Base-by-base conservation (phyloP, 2,329 filamentous ascomycete species). In the Pseudogymnoascus sp. region DNA sequence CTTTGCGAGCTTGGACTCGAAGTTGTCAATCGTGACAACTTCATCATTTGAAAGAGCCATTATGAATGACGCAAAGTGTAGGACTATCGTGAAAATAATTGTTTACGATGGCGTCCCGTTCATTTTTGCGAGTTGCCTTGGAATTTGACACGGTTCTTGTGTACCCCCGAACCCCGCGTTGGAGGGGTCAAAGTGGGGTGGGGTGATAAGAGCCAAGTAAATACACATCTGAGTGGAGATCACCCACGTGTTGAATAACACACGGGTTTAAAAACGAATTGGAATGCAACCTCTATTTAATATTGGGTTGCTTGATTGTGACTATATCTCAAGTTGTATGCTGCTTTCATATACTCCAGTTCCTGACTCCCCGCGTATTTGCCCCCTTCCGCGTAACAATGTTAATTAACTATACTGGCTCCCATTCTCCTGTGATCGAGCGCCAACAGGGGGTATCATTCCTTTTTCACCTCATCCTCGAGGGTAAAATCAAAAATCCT, bases 401-500 rank as follows among this genome's bases (percentile, higher is more conserved):
- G 29, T 33, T 11, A 9, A 17, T 33, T 11, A 54, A 33, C 9
- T 21, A 54, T 9, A 21, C n/a, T 7, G 29, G 29, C 29, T 54
- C 47, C 47, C 17, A 31, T 50, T 6, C 47, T 54, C 47, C 47
- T 54, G 15, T 54, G 9, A 21, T 26, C 4, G 29, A 17, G 9
- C 13, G n/a, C 15, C 47, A 33, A 6, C 1, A 15, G n/a, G 24
- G 57, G 57, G 57, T 59, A 59, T 59, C 57, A 59, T 59, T 40
- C 21, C 33, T 54, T 54, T 5, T 54, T 39, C 17, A 17, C 37
- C 17, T 59, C 21, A 26, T 37, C 57, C 17, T 59, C 57, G 3
- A 63, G 10, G 3, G 71, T 70, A 57, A 97, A 97, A 74, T 99
- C 93, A 81, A 89, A 97, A 33, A 84, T 79, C 74, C 90, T 86